Evolutionary conservation across 1,284 basidiomycete genomes (phyloP).

Genomic region (Cutaneotrichosporon sp.): DNA sequence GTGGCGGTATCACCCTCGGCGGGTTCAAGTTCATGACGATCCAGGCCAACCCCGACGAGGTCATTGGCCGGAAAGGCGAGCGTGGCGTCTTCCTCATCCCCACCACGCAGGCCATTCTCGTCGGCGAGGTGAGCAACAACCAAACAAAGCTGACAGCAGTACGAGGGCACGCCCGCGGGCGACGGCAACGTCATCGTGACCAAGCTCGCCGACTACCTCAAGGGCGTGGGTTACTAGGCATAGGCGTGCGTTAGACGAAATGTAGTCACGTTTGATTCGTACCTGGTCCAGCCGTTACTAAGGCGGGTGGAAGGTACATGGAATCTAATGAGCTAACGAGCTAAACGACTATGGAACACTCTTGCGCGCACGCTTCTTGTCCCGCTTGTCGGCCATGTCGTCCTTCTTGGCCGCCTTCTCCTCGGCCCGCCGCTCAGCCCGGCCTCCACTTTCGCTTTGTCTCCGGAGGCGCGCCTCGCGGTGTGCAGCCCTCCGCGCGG

Average conservation of each 20-base stretch:
- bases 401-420: conserved; percentile 11
- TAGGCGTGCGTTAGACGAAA: too few relatives aligned
- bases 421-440: conserved; percentile 12
- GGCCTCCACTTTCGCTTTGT: conserved; percentile 10
- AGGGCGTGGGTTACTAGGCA: conserved; percentile 56
- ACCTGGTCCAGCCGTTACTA: too few relatives aligned
- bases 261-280: not conserved
- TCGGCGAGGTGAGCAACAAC: conserved; percentile 60
- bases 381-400: conserved; percentile 11
- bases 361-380: conserved; percentile 14
- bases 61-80: conserved; percentile 75
- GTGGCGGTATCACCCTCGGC: conserved; percentile 66
- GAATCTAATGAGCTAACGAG: not conserved
- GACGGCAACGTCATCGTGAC: conserved; percentile 75
- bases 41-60: conserved; percentile 60
- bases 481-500: conserved; percentile 17
- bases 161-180: conserved; percentile 61
- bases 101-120: conserved; percentile 83
- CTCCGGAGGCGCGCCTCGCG: conserved; percentile 13
- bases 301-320: conserved; percentile 5
- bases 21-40: conserved; percentile 81
- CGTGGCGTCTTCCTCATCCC: conserved; percentile 80
- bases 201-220: conserved; percentile 77
- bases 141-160: conserved; percentile 50
- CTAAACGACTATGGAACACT: not conserved